These are phyloP conservation scores for Senna siamea DNA, from an alignment of 306 rosid genomes.

Conservation along the genomic window DNA sequence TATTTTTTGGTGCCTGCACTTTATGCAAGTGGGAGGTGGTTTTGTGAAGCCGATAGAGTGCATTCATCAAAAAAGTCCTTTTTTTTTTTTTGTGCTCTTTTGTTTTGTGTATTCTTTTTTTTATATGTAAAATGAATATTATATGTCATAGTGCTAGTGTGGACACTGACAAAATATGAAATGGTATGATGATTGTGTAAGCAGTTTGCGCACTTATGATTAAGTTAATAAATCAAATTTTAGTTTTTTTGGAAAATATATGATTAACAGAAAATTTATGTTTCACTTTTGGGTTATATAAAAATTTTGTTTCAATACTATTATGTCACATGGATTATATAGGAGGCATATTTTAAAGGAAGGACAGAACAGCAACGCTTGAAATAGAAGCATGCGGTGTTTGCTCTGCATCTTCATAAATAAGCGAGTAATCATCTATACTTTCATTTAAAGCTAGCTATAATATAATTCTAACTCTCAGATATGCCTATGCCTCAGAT, in stretches of 20 bases:
- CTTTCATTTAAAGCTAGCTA: conserved; percentile 1
- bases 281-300: background rate
- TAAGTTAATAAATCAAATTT: background rate
- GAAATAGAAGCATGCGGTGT: background rate
- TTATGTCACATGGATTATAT: background rate
- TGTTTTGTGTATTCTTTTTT: background rate
- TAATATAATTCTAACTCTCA: background rate
- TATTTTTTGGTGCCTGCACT: conserved; percentile 51
- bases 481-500: background rate
- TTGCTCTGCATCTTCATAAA: background rate
- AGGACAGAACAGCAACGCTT: background rate
- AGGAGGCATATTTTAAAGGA: background rate
- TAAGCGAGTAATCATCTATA: conserved; percentile 1
- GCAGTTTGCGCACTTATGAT: background rate
- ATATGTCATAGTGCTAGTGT: background rate
- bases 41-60: conserved; percentile 30
- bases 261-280: background rate
- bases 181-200: background rate
- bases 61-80: conserved; percentile 49
- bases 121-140: background rate
- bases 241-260: background rate
- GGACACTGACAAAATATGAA: background rate
- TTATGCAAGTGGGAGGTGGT: conserved; percentile 19
- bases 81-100: background rate
- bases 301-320: too few species aligned